Evolutionary conservation across 2,329 filamentous ascomycete genomes (phyloP).

Genomic region (Cercospora brassicicola): DNA sequence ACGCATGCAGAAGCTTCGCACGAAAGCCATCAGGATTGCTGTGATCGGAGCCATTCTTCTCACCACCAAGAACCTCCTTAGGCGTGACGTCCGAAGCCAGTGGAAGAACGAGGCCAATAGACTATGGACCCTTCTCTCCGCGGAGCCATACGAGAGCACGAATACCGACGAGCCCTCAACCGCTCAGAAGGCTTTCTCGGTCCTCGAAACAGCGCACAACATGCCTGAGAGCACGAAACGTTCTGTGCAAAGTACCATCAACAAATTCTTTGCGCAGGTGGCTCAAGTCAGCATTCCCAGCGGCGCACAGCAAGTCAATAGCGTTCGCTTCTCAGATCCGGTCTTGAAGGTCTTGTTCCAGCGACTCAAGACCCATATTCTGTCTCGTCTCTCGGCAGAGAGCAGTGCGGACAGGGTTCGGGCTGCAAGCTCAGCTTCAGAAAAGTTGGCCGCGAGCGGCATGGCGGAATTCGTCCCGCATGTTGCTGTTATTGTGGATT

Average conservation of each 20-base stretch:
- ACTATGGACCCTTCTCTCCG: slow-evolving; percentile 69
- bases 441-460: slow-evolving; percentile 68
- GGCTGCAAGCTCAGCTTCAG: slow-evolving; percentile 66
- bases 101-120: slow-evolving; percentile 74
- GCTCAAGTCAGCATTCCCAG: slow-evolving; percentile 30
- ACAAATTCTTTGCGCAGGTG: slow-evolving; percentile 56
- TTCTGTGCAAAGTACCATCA: slow-evolving; percentile 47
- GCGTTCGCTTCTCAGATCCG: slow-evolving; percentile 54
- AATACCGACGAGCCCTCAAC: slow-evolving; percentile 37
- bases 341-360: slow-evolving; percentile 68
- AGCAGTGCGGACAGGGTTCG: slow-evolving; percentile 70
- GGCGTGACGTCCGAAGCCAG: slow-evolving; percentile 72
- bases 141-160: slow-evolving; percentile 50
- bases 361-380: slow-evolving; percentile 65
- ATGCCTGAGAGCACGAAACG: slow-evolving; percentile 51
- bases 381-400: slow-evolving; percentile 63
- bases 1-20: slow-evolving; percentile 61
- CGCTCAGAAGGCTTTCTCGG: slow-evolving; percentile 48
- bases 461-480: slow-evolving; percentile 71
- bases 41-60: slow-evolving; percentile 73
- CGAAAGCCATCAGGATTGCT: slow-evolving; percentile 64
- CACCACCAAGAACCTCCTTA: slow-evolving; percentile 79
- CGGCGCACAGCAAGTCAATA: slow-evolving; percentile 29
- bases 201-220: slow-evolving; percentile 52
- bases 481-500: slow-evolving; percentile 68